Conservation (phyloP, 225 moss, liverwort and hornwort genomes). For the Thuidium tamariscinum region DNA sequence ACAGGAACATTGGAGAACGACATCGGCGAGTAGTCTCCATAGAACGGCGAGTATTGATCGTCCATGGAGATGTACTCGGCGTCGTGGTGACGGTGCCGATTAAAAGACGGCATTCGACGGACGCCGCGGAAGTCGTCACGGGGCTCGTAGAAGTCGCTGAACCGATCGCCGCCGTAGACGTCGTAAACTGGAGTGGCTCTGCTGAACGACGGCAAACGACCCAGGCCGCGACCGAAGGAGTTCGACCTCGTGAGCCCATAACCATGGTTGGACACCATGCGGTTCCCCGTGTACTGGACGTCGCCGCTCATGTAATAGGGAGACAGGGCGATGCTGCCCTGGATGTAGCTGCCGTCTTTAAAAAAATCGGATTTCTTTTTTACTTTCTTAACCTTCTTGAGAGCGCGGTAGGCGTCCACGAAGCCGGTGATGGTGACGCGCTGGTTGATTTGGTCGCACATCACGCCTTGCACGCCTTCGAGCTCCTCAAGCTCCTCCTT, state of each 20-base stretch:
- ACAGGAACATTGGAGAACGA: neutral
- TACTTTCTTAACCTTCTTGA: conserved; percentile 16
- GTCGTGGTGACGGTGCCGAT: neutral
- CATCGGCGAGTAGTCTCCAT: neutral
- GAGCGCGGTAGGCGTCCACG: conserved; percentile 4
- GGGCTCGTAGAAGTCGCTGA: neutral
- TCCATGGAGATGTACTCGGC: neutral
- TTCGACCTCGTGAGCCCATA: neutral
- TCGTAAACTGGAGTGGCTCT: neutral
- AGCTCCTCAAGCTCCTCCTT: conserved; percentile 25
- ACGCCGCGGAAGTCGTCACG: neutral
- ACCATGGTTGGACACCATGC: neutral
- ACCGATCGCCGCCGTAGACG: neutral
- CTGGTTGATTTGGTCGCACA: conserved; percentile 20
- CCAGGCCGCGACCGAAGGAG: neutral
- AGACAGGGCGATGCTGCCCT: neutral
- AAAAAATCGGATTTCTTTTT: conserved; percentile 17
- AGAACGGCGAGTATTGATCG: neutral
- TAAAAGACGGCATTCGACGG: neutral
- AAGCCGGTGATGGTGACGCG: conserved; percentile 19
- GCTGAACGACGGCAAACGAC: neutral
- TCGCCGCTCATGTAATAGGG: neutral
- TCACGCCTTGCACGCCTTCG: conserved; percentile 9
- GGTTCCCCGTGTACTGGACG: neutral
- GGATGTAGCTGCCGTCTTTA: neutral